These are phyloP conservation scores for Phaeoacremonium minimum DNA, from an alignment of 2,329 filamentous ascomycete species.

Conservation along the genomic window DNA sequence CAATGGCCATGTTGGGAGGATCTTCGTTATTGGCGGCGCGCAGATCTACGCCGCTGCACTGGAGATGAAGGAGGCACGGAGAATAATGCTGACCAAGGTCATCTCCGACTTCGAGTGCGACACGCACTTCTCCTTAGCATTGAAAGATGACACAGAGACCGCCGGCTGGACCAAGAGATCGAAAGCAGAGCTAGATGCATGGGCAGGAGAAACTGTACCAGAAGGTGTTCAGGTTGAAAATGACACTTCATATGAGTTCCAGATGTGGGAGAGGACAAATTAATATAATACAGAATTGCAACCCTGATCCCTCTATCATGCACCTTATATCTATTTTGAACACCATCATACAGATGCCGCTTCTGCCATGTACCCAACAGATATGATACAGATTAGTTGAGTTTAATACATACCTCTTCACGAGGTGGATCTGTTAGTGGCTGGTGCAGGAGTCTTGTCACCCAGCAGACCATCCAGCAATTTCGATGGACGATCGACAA, in stretches of 20 bases:
- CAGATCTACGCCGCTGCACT: slow-evolving; percentile 78
- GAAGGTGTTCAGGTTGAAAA: slow-evolving; percentile 58
- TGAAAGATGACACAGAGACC: slow-evolving; percentile 32
- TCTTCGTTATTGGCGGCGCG: slow-evolving; percentile 87
- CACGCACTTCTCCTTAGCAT: slow-evolving; percentile 62
- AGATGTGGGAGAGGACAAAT: slow-evolving; percentile 63
- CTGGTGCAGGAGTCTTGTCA: too few species aligned
- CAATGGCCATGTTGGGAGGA: slow-evolving; percentile 39
- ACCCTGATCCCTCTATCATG: slow-evolving; percentile 12
- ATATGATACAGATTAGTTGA: background rate
- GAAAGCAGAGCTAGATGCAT: slow-evolving; percentile 52
- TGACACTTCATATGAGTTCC: slow-evolving; percentile 63
- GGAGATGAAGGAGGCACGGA: slow-evolving; percentile 46
- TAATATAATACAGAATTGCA: slow-evolving; percentile 8
- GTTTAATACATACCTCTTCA: too few species aligned
- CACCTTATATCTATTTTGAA: too few species aligned
- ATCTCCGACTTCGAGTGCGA: slow-evolving; percentile 70
- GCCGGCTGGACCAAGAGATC: slow-evolving; percentile 50
- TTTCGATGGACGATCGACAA: slow-evolving; percentile 35
- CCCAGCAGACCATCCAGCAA: slow-evolving; percentile 29
- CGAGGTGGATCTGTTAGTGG: too few species aligned
- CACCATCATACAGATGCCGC: background rate
- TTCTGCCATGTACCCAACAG: background rate
- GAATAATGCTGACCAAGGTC: slow-evolving; percentile 69
- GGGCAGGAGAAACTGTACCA: slow-evolving; percentile 61